Conservation (phyloP, 2,329 filamentous ascomycete species). For the Colletotrichum spaethianum region DNA sequence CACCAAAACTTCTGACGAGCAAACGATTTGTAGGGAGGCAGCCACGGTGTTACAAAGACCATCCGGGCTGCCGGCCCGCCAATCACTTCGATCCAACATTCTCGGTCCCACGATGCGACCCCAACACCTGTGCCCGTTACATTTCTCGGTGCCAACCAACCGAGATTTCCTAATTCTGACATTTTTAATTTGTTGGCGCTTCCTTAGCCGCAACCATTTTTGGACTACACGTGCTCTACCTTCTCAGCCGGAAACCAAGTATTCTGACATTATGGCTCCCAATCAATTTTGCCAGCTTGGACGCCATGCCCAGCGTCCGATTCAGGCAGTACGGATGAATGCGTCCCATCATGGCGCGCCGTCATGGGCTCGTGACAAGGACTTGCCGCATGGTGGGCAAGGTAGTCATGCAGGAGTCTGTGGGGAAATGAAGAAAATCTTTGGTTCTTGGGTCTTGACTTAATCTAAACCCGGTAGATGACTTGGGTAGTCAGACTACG, state of each 20-base stretch:
- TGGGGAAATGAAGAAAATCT: background rate
- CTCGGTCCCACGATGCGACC: constrained; percentile 29
- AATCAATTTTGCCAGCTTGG: constrained; percentile 12
- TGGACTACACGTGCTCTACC: constrained; percentile 3
- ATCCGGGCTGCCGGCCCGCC: constrained; percentile 6
- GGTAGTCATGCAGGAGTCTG: background rate
- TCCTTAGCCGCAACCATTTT: constrained; percentile 13
- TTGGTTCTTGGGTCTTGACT: constrained; percentile 3
- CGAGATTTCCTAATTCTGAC: constrained; percentile 40
- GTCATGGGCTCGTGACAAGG: constrained; percentile 30
- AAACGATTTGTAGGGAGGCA: no score
- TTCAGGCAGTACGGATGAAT: constrained; percentile 40
- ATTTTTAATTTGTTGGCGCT: constrained; percentile 12
- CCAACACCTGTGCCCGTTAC: constrained; percentile 22
- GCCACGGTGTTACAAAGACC: background rate
- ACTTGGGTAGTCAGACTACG: background rate
- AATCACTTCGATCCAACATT: constrained; percentile 13
- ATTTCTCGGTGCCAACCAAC: constrained; percentile 31
- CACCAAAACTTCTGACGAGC: no score
- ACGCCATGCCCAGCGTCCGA: constrained; percentile 11
- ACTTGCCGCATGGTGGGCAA: background rate
- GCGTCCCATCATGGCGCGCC: constrained; percentile 23
- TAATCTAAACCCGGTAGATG: constrained; percentile 1
- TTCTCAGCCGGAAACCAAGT: background rate
- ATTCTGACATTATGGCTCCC: constrained; percentile 6